Conservation (phyloP, 1,139 yeast genomes). For the Candida sp. region DNA sequence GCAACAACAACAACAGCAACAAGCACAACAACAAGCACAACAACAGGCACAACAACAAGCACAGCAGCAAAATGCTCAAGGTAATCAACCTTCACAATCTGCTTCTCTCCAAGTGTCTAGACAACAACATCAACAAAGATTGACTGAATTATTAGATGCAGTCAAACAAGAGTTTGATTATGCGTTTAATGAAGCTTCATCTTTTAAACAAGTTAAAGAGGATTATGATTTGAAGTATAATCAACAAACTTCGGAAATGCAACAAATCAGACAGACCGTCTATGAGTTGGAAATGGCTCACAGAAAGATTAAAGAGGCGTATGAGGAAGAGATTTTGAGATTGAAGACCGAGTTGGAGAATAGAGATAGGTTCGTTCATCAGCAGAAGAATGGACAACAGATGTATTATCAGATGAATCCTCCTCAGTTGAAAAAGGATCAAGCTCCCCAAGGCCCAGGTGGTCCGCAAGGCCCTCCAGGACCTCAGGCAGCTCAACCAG, state of each 20-base stretch:
- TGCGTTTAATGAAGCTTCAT: constrained; percentile 82
- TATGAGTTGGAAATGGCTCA: constrained; percentile 94
- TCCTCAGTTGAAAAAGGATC: constrained; percentile 14
- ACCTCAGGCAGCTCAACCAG: constrained; percentile 8
- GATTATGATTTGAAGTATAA: constrained; percentile 88
- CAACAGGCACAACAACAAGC: constrained; percentile 15
- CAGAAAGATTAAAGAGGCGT: constrained; percentile 91
- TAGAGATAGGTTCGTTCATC: constrained; percentile 52
- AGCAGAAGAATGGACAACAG: constrained; percentile 19
- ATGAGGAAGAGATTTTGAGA: constrained; percentile 87
- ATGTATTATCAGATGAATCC: constrained; percentile 10
- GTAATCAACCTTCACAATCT: constrained; percentile 22
- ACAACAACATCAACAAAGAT: constrained; percentile 50
- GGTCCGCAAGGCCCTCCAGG: constrained; percentile 4
- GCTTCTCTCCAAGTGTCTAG: constrained; percentile 24
- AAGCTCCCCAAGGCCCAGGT: constrained; percentile 11
- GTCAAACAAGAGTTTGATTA: constrained; percentile 89
- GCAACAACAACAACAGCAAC: constrained; percentile 11
- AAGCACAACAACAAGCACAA: constrained; percentile 15
- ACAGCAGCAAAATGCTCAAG: constrained; percentile 16
- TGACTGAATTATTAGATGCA: constrained; percentile 82
- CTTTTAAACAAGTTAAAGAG: constrained; percentile 87
- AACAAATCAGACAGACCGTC: constrained; percentile 90
- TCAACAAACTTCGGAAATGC: constrained; percentile 94
- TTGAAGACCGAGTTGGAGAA: constrained; percentile 83